These are phyloP conservation scores for Periconia digitata DNA, from an alignment of 2,329 filamentous ascomycete species.

Conservation along the genomic window DNA sequence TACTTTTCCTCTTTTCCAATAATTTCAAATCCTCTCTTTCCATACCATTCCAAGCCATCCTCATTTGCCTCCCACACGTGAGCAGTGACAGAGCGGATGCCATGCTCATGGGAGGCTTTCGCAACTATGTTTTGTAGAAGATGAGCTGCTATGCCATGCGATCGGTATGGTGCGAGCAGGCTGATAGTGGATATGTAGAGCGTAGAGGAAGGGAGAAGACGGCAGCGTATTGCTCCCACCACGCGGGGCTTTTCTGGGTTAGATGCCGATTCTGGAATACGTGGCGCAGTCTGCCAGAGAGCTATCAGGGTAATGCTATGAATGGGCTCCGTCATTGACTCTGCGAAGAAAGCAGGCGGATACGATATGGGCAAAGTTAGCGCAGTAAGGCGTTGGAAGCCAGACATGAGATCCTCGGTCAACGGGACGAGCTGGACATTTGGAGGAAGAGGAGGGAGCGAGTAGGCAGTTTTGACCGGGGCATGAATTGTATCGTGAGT, in stretches of 20 bases:
- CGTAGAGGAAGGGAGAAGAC: conserved; percentile 43
- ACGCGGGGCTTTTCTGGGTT: conserved; percentile 35
- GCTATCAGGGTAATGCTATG: conserved; percentile 61
- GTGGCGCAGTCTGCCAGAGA: conserved; percentile 52
- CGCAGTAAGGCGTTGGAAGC: conserved; percentile 59
- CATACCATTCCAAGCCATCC: conserved; percentile 63
- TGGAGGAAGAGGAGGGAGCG: conserved; percentile 42
- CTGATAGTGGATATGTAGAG: conserved; percentile 65
- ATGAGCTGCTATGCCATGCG: conserved; percentile 58
- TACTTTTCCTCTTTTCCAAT: conserved; percentile 57
- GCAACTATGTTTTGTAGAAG: conserved; percentile 51
- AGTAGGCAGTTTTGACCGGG: conserved; percentile 20
- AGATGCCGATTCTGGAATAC: neutral
- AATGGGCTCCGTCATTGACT: conserved; percentile 58
- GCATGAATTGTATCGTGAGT: conserved; percentile 3
- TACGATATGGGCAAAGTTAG: conserved; percentile 64
- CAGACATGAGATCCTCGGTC: conserved; percentile 55
- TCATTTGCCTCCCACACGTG: conserved; percentile 67
- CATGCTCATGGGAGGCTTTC: conserved; percentile 54
- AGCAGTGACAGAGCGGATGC: conserved; percentile 57
- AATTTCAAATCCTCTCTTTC: conserved; percentile 58
- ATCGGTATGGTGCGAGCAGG: conserved; percentile 61
- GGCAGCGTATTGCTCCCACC: conserved; percentile 52
- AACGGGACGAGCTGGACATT: conserved; percentile 58
- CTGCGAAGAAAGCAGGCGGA: conserved; percentile 61